Percentiles rank a stretch among this genome's conserved stretches.
Evolutionary conservation across 495 filamentous ascomycete species (phyloP).

Genomic region (Jackrogersella minutella): DNA sequence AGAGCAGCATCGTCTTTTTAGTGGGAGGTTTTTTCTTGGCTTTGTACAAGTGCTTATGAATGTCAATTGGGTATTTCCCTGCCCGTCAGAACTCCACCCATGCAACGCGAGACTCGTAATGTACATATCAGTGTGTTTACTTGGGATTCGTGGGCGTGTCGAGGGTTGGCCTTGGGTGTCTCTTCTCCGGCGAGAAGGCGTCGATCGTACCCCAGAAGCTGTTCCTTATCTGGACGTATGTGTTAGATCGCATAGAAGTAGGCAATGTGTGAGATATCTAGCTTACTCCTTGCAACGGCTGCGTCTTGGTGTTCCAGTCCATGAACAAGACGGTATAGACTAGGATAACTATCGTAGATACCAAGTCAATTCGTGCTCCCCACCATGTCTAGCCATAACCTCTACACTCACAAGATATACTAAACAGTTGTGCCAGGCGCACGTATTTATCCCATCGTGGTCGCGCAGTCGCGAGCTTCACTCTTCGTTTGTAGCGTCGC

Average conservation of each 20-base stretch:
- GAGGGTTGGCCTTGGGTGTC: conserved; percentile 30
- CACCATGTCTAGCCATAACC: not conserved
- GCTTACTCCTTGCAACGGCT: conserved; percentile 68
- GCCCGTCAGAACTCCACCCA: conserved; percentile 27
- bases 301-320: conserved; percentile 71
- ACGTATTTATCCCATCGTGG: conserved; percentile 78
- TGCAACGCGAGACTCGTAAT: conserved; percentile 29
- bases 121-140: conserved; percentile 22
- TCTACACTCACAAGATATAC: conserved; percentile 65
- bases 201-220: conserved; percentile 44
- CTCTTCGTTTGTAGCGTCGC: conserved; percentile 72
- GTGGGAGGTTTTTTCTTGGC: conserved; percentile 7
- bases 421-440: conserved; percentile 72
- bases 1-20: conserved; percentile 24
- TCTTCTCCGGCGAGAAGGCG: conserved; percentile 42
- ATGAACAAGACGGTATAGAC: conserved; percentile 80
- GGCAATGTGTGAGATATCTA: not conserved
- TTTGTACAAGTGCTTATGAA: conserved; percentile 4
- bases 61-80: conserved; percentile 33
- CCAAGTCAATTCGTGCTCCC: conserved; percentile 21
- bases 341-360: conserved; percentile 62
- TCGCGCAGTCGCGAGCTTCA: conserved; percentile 74
- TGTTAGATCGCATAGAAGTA: conserved; percentile 1
- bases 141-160: conserved; percentile 33
- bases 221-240: conserved; percentile 42